Conservation (phyloP, 2,329 filamentous ascomycete species). For the Dryadomyces sulphureus region DNA sequence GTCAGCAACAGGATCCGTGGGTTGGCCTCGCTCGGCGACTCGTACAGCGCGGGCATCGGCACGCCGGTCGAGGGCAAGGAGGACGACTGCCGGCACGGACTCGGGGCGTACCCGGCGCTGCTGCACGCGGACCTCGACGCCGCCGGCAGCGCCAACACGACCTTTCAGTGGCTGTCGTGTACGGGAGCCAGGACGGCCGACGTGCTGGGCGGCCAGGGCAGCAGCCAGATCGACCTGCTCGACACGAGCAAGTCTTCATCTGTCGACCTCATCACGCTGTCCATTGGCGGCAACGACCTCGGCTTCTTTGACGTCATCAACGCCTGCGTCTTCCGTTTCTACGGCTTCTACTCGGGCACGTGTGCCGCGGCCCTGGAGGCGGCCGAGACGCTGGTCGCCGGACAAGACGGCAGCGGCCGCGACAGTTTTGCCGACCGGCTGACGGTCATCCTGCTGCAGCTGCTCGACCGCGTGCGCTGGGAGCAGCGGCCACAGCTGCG, state of each 20-base stretch:
- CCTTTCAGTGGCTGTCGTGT: constrained; percentile 31
- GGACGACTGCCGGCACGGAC: constrained; percentile 25
- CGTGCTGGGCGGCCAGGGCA: constrained; percentile 18
- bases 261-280: constrained; percentile 28
- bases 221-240: constrained; percentile 26
- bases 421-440: constrained; percentile 15
- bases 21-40: constrained; percentile 25
- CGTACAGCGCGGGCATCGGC: constrained; percentile 33
- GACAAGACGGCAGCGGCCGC: constrained; percentile 7
- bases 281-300: constrained; percentile 33
- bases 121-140: constrained; percentile 22
- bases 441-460: constrained; percentile 24
- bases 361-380: constrained; percentile 24
- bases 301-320: constrained; percentile 35
- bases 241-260: constrained; percentile 15
- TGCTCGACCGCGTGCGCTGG: constrained; percentile 27
- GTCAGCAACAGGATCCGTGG: too few relatives aligned
- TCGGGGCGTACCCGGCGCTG: constrained; percentile 25
- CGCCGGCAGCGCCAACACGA: constrained; percentile 8
- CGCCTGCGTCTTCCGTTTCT: constrained; percentile 33
- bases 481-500: constrained; percentile 27
- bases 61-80: constrained; percentile 25
- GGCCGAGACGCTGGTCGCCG: constrained; percentile 19
- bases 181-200: constrained; percentile 28
- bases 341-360: constrained; percentile 30